phyloP scores from a whole-genome alignment of 1,139 yeast genomes.

The Zygotorulaspora mrakii region DNA sequence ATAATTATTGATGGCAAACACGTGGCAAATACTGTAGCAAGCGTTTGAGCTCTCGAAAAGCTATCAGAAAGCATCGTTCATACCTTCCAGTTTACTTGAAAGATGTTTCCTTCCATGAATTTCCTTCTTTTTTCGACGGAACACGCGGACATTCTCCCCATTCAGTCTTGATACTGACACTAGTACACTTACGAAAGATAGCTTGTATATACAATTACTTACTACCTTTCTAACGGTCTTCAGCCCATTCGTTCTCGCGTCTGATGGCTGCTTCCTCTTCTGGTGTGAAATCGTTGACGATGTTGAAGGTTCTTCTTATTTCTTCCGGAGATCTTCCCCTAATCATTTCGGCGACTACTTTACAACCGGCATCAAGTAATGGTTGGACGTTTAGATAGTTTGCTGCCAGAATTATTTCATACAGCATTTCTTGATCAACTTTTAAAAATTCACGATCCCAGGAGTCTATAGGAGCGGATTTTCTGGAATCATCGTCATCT shows the following conservation, averaged over 20 bases:
- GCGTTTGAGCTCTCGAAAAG: too few species aligned
- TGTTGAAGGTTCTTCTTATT: conserved; percentile 91
- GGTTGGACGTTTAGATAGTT: conserved; percentile 93
- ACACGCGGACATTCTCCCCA: too few species aligned
- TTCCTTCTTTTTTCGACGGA: too few species aligned
- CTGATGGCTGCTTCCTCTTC: conserved; percentile 98
- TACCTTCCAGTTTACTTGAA: too few species aligned
- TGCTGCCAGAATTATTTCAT: conserved; percentile 93
- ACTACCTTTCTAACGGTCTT: conserved; percentile 75
- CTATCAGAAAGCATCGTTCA: too few species aligned
- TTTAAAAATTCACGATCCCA: conserved; percentile 96
- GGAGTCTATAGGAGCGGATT: conserved; percentile 81
- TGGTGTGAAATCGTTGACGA: conserved; percentile 93
- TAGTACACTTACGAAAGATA: too few species aligned
- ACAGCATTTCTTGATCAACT: conserved; percentile 97
- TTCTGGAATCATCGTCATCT: conserved; percentile 77
- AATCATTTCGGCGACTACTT: conserved; percentile 97
- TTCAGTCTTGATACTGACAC: too few species aligned
- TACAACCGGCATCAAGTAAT: conserved; percentile 90
- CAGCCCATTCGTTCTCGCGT: conserved; percentile 99
- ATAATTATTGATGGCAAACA: too few species aligned
- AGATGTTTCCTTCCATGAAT: too few species aligned
- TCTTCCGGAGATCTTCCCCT: conserved; percentile 95
- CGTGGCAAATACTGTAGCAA: too few species aligned
- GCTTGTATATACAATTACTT: too few species aligned